phyloP scores from a whole-genome alignment of 2,329 filamentous ascomycete genomes.

The Ophiobolus disseminans region DNA sequence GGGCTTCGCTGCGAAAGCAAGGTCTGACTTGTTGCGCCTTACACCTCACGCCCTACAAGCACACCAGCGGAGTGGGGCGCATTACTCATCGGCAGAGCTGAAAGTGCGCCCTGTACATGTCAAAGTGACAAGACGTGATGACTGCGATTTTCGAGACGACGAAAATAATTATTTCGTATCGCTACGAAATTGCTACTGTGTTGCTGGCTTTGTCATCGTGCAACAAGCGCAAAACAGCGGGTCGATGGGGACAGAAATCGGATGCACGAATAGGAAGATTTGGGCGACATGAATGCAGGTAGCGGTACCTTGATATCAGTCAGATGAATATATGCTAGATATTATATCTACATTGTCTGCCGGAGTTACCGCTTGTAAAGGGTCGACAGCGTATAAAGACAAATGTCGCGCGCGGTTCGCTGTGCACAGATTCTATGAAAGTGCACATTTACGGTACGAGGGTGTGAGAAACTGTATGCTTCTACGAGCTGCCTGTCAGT shows the following conservation, averaged over 20 bases:
- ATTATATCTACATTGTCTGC: not conserved
- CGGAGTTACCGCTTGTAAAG: constrained; percentile 31
- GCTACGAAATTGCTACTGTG: too few relatives aligned
- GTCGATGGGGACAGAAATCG: too few relatives aligned
- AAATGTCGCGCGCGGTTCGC: constrained; percentile 32
- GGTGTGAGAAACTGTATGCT: constrained; percentile 59
- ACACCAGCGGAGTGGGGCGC: constrained; percentile 2
- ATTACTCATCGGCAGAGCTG: constrained; percentile 1
- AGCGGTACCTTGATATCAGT: too few relatives aligned
- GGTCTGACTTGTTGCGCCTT: constrained; percentile 6
- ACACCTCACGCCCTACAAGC: constrained; percentile 1
- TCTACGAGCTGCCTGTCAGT: constrained; percentile 53
- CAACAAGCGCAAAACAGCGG: not conserved
- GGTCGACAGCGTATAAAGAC: constrained; percentile 32
- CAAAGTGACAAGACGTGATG: not conserved
- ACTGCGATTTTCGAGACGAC: not conserved
- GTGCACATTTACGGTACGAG: constrained; percentile 54
- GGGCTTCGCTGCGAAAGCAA: not conserved
- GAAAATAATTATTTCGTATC: too few relatives aligned
- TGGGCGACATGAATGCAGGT: not conserved
- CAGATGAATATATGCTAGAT: too few relatives aligned
- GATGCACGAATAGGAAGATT: not conserved
- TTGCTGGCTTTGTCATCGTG: too few relatives aligned
- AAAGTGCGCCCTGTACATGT: constrained; percentile 9
- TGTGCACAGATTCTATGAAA: constrained; percentile 27